Evolutionary conservation across 352 stramenopile genomes (phyloP).

Genomic region (Phytophthora megakarya): DNA sequence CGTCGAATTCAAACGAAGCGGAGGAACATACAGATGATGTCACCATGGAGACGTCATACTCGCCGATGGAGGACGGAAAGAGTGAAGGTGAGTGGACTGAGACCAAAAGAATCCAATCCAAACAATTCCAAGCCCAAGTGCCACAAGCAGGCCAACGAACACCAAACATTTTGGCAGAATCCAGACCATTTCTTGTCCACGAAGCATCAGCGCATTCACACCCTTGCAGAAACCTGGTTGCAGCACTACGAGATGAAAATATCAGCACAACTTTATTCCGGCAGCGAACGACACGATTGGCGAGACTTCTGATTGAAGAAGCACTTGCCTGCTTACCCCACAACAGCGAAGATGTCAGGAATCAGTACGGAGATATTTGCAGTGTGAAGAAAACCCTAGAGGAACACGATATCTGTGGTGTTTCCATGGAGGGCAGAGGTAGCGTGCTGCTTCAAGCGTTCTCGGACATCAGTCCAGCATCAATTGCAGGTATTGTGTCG

Average conservation of each 20-base stretch:
- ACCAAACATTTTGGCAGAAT: background rate
- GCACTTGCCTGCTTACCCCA: conserved; percentile 31
- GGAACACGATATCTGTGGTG: conserved; percentile 25
- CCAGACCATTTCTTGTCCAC: conserved; percentile 30
- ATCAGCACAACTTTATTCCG: conserved; percentile 27
- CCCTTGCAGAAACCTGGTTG: conserved; percentile 34
- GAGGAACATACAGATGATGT: too few relatives aligned
- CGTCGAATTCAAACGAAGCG: too few relatives aligned
- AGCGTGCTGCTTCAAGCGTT: background rate
- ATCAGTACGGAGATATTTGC: conserved; percentile 28
- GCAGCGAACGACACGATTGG: conserved; percentile 22
- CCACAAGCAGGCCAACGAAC: background rate
- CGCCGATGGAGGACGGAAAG: too few relatives aligned
- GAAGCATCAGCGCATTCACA: conserved; percentile 33
- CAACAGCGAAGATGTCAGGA: conserved; percentile 29
- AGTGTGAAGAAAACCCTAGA: conserved; percentile 18
- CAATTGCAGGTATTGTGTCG: conserved; percentile 8
- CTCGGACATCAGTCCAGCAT: background rate
- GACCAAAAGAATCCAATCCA: too few relatives aligned
- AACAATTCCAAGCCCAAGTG: too few relatives aligned
- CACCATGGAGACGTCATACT: too few relatives aligned
- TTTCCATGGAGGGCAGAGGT: conserved; percentile 29
- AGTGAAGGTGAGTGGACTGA: too few relatives aligned
- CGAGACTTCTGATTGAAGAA: conserved; percentile 39
- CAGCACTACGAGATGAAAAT: conserved; percentile 21